Evolutionary conservation across 805 yeast genomes (phyloP).

Genomic region (Cyberlindnera mycetangii): DNA sequence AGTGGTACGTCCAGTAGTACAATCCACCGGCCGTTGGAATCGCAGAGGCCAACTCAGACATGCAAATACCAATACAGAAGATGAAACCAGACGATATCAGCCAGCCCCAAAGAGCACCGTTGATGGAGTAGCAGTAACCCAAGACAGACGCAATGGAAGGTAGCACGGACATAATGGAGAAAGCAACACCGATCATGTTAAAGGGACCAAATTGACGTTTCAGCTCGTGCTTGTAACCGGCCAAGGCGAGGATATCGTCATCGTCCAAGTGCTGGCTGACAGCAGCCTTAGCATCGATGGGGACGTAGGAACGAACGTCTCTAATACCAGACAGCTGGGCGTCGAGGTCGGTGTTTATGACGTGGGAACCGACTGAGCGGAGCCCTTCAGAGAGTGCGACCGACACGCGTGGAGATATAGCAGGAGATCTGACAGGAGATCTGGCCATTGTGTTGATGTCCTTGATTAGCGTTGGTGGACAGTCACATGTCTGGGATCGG

Average conservation of each 20-base stretch:
- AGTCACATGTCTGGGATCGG: not conserved
- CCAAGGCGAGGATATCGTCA: slow-evolving; percentile 37
- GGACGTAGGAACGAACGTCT: slow-evolving; percentile 21
- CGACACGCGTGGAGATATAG: not conserved
- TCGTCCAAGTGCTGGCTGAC: slow-evolving; percentile 23
- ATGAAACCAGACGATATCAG: slow-evolving; percentile 53
- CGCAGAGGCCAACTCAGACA: slow-evolving; percentile 66
- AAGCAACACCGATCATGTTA: slow-evolving; percentile 69
- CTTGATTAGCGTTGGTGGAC: not conserved
- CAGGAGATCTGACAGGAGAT: not conserved
- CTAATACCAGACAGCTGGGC: slow-evolving; percentile 17
- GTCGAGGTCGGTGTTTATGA: not conserved
- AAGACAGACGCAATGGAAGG: slow-evolving; percentile 55
- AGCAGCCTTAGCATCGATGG: slow-evolving; percentile 25
- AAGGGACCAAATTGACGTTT: slow-evolving; percentile 52
- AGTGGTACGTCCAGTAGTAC: slow-evolving; percentile 65
- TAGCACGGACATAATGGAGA: slow-evolving; percentile 64
- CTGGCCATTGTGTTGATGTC: not conserved
- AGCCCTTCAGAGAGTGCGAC: not conserved
- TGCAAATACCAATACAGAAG: slow-evolving; percentile 50
- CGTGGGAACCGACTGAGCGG: not conserved
- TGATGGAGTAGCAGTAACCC: slow-evolving; percentile 42
- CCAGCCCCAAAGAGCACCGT: slow-evolving; percentile 70
- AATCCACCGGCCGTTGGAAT: slow-evolving; percentile 77
- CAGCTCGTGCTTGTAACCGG: slow-evolving; percentile 73